These are phyloP conservation scores for Saccharum officinarum DNA, from an alignment of 176 grass and related monocot genomes.

Conservation along the genomic window DNA sequence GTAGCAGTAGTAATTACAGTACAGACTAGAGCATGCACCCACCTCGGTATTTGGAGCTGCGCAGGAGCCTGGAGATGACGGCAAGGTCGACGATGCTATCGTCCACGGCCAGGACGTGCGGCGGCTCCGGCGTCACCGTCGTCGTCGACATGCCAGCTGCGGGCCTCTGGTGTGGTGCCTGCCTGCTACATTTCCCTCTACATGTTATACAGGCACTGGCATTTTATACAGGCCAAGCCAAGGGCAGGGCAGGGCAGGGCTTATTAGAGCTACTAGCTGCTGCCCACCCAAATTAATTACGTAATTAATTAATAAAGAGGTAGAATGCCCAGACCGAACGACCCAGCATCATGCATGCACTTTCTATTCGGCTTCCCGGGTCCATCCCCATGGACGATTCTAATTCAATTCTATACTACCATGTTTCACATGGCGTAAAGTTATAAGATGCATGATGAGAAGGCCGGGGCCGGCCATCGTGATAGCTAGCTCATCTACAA, in stretches of 20 bases:
- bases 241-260: not conserved
- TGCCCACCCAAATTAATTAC: slow-evolving; percentile 14
- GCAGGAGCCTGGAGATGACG: slow-evolving; percentile 58
- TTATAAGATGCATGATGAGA: not conserved
- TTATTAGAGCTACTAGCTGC: not conserved
- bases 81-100: slow-evolving; percentile 61
- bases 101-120: slow-evolving; percentile 65
- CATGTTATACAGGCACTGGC: not conserved
- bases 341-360: not conserved
- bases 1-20: not conserved
- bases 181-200: not conserved
- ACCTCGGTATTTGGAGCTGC: slow-evolving; percentile 67
- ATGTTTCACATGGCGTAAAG: slow-evolving; percentile 33
- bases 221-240: slow-evolving; percentile 9
- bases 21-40: not conserved
- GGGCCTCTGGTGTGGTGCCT: not conserved
- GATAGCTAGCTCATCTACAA: not conserved
- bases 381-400: not conserved
- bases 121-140: slow-evolving; percentile 31
- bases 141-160: slow-evolving; percentile 16
- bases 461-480: not conserved
- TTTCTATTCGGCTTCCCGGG: not conserved
- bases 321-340: not conserved
- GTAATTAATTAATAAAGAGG: too few species aligned
- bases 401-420: slow-evolving; percentile 18